phyloP scores from a whole-genome alignment of 2,329 filamentous ascomycete species.

The Beauveria scarabaeidicola region DNA sequence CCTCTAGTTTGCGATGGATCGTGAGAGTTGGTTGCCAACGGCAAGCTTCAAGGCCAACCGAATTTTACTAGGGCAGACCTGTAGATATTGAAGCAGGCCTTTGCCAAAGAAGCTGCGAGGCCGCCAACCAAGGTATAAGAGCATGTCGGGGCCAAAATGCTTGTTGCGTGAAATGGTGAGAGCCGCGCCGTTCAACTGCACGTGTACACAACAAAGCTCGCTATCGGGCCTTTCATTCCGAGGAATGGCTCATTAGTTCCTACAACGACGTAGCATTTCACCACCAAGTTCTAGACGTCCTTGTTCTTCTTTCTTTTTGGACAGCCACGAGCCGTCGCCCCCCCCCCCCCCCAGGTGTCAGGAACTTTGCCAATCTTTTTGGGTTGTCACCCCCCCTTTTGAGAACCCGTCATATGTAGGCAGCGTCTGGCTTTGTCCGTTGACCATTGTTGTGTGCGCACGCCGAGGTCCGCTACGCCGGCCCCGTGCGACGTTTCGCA shows the following conservation, averaged over 20 bases:
- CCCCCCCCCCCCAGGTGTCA: neutral
- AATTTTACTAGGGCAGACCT: neutral
- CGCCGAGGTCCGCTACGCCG: neutral
- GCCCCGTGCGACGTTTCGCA: slow-evolving; percentile 10
- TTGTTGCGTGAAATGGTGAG: neutral
- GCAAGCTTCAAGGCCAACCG: neutral
- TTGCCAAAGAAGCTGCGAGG: neutral
- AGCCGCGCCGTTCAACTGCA: neutral
- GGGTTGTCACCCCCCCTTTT: neutral
- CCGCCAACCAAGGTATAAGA: neutral
- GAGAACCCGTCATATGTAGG: neutral
- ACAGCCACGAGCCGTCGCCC: neutral
- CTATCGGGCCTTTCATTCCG: slow-evolving; percentile 9
- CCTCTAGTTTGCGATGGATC: neutral
- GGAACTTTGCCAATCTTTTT: neutral
- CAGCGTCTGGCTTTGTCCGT: neutral
- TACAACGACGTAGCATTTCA: slow-evolving; percentile 10
- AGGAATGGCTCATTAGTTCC: slow-evolving; percentile 2
- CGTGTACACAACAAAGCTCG: neutral
- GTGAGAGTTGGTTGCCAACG: neutral
- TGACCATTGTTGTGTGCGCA: neutral
- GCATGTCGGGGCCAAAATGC: neutral
- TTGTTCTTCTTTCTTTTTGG: neutral
- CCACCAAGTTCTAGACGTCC: neutral
- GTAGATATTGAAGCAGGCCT: neutral